Evolutionary conservation across 139 green algal species (phyloP).

Genomic region (Yamagishiella unicocca): DNA sequence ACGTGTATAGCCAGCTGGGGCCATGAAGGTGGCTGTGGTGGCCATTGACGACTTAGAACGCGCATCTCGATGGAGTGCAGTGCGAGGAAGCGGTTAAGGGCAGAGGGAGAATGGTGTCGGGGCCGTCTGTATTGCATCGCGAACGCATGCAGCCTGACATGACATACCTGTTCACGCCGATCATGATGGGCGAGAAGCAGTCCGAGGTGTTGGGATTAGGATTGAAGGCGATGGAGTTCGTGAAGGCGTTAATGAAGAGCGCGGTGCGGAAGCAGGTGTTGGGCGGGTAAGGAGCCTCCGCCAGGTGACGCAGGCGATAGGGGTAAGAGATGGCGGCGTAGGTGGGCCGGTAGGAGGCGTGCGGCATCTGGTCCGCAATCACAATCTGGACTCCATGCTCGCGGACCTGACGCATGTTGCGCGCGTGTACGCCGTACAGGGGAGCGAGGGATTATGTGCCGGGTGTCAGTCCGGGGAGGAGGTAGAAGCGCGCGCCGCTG

Average conservation of each 20-base stretch:
- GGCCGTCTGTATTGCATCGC: no score
- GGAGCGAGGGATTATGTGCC: no score
- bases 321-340: conserved; percentile 50
- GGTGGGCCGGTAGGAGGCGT: conserved; percentile 47
- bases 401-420: conserved; percentile 19
- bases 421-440: no score
- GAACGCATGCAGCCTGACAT: no score
- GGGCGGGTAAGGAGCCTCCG: conserved; percentile 37
- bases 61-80: no score
- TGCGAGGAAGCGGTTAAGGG: no score
- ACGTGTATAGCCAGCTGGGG: no score
- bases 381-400: conserved; percentile 28
- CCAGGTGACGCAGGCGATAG: conserved; percentile 48
- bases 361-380: conserved; percentile 33
- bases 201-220: conserved; percentile 26
- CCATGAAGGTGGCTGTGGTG: no score
- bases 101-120: no score
- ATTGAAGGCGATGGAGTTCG: conserved; percentile 46
- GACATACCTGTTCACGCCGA: conserved; percentile 27
- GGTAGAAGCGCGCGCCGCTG: no score
- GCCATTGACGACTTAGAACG: no score
- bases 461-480: no score
- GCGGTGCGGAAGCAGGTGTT: conserved; percentile 49
- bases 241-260: conserved; percentile 50
- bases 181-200: conserved; percentile 42